phyloP scores from a whole-genome alignment of 1,284 basidiomycete genomes.

The Cutaneotrichosporon sp. region DNA sequence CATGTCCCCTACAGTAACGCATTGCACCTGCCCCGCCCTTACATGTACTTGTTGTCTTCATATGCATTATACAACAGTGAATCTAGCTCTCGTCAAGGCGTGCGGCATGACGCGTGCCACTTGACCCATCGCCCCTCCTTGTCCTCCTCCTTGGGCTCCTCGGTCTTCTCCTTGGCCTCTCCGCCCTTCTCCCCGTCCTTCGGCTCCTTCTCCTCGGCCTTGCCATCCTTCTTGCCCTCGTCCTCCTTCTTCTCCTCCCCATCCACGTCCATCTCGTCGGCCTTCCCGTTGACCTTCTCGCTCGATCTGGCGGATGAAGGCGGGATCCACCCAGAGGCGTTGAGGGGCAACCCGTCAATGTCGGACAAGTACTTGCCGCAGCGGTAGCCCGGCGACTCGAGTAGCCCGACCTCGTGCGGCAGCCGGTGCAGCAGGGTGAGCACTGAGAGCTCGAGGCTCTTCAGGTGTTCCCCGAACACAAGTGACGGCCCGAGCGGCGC shows the following conservation, averaged over 20 bases:
- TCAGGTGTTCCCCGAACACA: conserved; percentile 14
- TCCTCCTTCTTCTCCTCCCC: conserved; percentile 1
- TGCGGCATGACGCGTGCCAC: conserved; percentile 18
- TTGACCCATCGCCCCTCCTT: conserved; percentile 20
- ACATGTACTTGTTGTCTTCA: background rate
- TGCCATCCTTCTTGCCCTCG: background rate
- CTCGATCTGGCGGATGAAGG: background rate
- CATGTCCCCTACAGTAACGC: background rate
- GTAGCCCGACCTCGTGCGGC: conserved; percentile 1
- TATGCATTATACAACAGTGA: background rate
- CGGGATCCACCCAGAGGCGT: conserved; percentile 11
- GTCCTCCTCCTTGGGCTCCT: conserved; percentile 31
- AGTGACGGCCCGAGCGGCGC: conserved; percentile 17
- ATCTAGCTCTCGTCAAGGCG: background rate
- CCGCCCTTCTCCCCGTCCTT: conserved; percentile 6
- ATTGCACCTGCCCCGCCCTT: background rate
- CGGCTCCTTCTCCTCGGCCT: conserved; percentile 41
- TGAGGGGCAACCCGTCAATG: conserved; percentile 19
- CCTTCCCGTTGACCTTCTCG: conserved; percentile 4
- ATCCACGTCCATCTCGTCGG: conserved; percentile 4
- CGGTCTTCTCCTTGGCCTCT: conserved; percentile 31
- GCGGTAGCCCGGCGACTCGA: conserved; percentile 16
- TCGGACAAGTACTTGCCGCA: conserved; percentile 17
- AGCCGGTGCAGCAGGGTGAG: conserved; percentile 19
- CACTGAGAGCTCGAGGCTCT: conserved; percentile 15